Evolutionary conservation across 192 early-diverging fungal genomes (phyloP).

Genomic region (Backusella parvicylindrica): DNA sequence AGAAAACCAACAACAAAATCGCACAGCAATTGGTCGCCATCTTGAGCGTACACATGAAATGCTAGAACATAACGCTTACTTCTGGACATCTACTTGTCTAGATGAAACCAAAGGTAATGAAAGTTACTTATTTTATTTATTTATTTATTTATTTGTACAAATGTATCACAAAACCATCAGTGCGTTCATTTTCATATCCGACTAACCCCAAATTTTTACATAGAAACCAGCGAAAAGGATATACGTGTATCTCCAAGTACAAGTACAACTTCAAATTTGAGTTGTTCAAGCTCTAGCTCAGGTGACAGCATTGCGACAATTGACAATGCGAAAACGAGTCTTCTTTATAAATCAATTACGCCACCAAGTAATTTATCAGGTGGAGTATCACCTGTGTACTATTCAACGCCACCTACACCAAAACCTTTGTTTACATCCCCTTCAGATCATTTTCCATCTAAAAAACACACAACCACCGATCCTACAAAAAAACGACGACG

Average conservation of each 20-base stretch:
- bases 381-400: slow-evolving; percentile 12
- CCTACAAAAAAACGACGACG: slow-evolving; percentile 29
- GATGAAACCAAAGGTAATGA: slow-evolving; percentile 1
- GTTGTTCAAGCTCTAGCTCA: slow-evolving; percentile 21
- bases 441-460: not conserved
- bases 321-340: slow-evolving; percentile 5
- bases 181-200: not conserved
- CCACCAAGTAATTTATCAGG: not conserved
- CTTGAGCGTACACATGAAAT: slow-evolving; percentile 16
- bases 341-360: not conserved
- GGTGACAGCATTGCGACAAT: slow-evolving; percentile 27
- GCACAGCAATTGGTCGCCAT: slow-evolving; percentile 18
- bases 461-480: slow-evolving; percentile 15
- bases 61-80: slow-evolving; percentile 18
- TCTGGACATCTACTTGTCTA: slow-evolving; percentile 12
- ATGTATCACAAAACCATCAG: slow-evolving; percentile 7
- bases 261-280: slow-evolving; percentile 25
- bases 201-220: slow-evolving; percentile 4
- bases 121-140: not conserved
- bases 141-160: not conserved
- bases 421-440: not conserved
- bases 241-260: slow-evolving; percentile 23
- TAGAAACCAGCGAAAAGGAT: slow-evolving; percentile 7
- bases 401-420: slow-evolving; percentile 8
- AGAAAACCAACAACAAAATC: not conserved